Conservation (phyloP, 1,284 basidiomycete species). For the Moesziomyces globuligerus region DNA sequence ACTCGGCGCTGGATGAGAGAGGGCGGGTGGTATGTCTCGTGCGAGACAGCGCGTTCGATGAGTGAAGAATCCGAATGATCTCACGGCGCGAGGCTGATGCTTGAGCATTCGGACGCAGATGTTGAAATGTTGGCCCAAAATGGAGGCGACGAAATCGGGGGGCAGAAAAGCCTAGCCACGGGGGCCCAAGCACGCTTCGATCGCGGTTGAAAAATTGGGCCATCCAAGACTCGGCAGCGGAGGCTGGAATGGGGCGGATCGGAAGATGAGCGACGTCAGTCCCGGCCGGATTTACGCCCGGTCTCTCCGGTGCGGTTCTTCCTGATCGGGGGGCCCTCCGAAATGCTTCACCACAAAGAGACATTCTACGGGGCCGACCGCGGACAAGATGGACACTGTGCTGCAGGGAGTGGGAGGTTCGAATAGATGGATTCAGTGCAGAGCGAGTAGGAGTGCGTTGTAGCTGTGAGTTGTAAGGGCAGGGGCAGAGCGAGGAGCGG, state of each 20-base stretch:
- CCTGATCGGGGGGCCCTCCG: background rate
- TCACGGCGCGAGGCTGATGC: no score
- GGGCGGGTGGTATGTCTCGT: no score
- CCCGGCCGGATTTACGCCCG: constrained; percentile 11
- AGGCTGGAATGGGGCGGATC: constrained; percentile 5
- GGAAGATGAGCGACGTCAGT: background rate
- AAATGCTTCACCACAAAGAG: no score
- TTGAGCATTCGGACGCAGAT: background rate
- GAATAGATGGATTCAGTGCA: no score
- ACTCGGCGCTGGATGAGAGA: no score
- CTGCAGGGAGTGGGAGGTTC: no score
- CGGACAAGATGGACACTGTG: no score
- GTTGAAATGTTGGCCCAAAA: background rate
- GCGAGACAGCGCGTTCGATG: background rate
- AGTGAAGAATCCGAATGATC: background rate
- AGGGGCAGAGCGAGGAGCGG: no score
- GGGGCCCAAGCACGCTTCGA: background rate
- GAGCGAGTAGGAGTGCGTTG: no score
- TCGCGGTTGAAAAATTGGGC: background rate
- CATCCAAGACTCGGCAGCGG: background rate
- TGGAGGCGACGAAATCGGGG: background rate
- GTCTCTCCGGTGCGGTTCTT: background rate
- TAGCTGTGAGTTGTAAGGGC: no score
- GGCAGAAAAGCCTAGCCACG: background rate
- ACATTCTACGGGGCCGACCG: background rate